Conservation (phyloP, 148 eudicot species). For the Diospyros kaki region DNA sequence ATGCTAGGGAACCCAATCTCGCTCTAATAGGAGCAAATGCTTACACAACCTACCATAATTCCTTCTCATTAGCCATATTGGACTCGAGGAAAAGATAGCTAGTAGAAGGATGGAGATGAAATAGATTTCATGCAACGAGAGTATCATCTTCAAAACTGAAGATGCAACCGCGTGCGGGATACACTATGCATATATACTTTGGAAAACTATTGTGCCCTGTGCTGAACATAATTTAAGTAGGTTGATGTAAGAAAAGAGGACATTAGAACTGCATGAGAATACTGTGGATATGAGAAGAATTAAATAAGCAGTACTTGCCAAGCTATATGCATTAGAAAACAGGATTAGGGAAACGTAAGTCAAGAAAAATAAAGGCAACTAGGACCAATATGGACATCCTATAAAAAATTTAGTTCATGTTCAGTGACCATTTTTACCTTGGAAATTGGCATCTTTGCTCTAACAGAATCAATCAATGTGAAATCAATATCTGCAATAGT, state of each 20-base stretch:
- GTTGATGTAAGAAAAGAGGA: background rate
- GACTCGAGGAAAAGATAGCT: slow-evolving; percentile 1
- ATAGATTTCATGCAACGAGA: background rate
- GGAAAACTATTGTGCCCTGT: background rate
- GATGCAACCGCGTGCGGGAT: background rate
- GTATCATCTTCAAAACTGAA: background rate
- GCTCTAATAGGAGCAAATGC: background rate
- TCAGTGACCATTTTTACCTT: slow-evolving; percentile 40
- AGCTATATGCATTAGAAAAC: background rate
- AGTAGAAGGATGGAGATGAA: background rate
- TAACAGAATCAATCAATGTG: slow-evolving; percentile 61
- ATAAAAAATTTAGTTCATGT: background rate
- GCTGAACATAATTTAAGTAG: background rate
- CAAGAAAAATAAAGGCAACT: background rate
- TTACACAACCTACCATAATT: background rate
- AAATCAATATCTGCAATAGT: slow-evolving; percentile 83
- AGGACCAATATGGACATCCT: background rate
- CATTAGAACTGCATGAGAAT: background rate
- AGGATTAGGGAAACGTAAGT: background rate
- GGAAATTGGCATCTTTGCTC: slow-evolving; percentile 85
- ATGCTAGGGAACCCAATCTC: background rate
- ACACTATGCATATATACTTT: background rate
- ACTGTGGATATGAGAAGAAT: background rate
- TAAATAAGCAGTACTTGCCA: background rate
- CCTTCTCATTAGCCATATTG: slow-evolving; percentile 2